Evolutionary conservation across 2,329 filamentous ascomycete genomes (phyloP).

Genomic region (Polytolypa hystricis): DNA sequence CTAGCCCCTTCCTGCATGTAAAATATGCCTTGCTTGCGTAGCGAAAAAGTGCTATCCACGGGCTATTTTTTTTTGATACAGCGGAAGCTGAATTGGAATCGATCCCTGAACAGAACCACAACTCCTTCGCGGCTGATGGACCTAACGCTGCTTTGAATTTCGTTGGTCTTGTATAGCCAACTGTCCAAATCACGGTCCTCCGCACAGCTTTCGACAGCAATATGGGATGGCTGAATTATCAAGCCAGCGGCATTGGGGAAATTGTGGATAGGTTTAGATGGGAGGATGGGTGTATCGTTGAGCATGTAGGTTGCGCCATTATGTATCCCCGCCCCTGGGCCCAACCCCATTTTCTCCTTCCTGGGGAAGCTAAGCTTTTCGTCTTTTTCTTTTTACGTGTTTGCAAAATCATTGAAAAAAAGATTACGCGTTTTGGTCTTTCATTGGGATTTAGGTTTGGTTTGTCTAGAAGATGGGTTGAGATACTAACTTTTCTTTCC

Average conservation of each 20-base stretch:
- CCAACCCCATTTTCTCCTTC: no score
- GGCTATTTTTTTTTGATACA: no score
- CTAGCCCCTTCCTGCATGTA: no score
- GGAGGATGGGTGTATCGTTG: constrained; percentile 1
- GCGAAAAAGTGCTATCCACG: no score
- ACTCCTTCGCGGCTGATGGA: neutral
- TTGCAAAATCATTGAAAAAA: neutral
- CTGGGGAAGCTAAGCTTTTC: no score
- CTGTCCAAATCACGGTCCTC: neutral
- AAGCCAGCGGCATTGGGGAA: neutral
- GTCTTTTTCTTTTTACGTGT: neutral
- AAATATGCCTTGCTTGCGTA: no score
- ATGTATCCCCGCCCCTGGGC: no score
- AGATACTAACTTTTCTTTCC: neutral
- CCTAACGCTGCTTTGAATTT: neutral
- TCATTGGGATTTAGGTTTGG: no score
- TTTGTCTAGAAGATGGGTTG: neutral
- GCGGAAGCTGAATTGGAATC: neutral
- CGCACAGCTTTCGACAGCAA: neutral
- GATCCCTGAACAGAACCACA: neutral
- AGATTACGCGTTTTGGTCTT: neutral
- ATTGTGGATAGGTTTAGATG: neutral
- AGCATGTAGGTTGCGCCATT: neutral
- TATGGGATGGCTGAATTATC: neutral
- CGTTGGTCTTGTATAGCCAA: neutral